Evolutionary conservation across 306 rosid species (phyloP), one percentile per base, ranked within the genome.

Genomic region (Cyclanthera cordifolia): DNA sequence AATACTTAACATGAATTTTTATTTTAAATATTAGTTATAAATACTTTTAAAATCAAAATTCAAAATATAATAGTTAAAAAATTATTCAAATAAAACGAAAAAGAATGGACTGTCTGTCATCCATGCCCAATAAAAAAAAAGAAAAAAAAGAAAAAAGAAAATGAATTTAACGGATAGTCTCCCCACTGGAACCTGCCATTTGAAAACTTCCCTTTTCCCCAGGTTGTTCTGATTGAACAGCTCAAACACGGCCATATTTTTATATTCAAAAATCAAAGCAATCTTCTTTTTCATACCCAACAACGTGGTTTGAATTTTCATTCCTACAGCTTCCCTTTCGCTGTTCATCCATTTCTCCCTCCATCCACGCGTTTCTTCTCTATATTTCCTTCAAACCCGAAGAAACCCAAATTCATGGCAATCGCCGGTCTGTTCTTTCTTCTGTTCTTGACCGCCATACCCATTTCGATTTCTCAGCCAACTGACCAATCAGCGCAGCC

Each of bases 401-500:
- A 37, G 11, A 37, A 37, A 34, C 41, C 41, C 41, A 7, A 37
- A 37, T 37, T 11, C 43, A 37, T 37, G 43, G 43, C 11, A 10
- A 11, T 8, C 43, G 43, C 73, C 69, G 32, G 72, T 67, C 63
- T 75, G 56, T 6, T 43, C 5, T 7, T 66, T 8, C 67, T 76
- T 24, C 6, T 48, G 1, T 1, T 65, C 73, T 30, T 85, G 32
- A 1, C 71, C 0, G 1, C 73, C 17, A 2, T 70, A 12, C 74
- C 89, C 48, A 20, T 67, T 59, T 50, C 86, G 15, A 34, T 79
- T 20, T 27, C 85, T 8, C 80, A 70, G 3, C 70, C 80, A 0
- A 78, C 90, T 14, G 70, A 10, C 24, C 74, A 21, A 25, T 75
- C 71, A 10, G 76, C 79, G 1, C 3, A 3, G 3, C 15, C 81